A percentile compares a stretch with the other conserved stretches of the same genome.
Conservation (phyloP, 495 filamentous ascomycete species). For the Evernia prunastri region DNA sequence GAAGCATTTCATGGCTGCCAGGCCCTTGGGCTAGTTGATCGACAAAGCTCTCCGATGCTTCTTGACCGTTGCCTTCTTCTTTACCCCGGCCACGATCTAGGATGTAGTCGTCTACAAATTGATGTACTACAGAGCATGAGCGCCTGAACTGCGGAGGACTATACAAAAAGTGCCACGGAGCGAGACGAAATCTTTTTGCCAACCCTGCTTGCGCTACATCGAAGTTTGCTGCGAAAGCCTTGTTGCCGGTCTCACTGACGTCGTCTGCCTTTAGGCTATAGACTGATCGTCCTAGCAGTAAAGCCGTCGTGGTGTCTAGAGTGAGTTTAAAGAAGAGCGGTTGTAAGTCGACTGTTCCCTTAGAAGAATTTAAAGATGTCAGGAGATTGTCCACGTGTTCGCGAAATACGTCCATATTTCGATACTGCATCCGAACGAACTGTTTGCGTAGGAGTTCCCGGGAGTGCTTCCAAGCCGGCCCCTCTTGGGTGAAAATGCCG, state of each 20-base stretch:
- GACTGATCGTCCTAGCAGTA: constrained; percentile 35
- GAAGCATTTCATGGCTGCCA: constrained; percentile 33
- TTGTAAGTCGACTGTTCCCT: constrained; percentile 38
- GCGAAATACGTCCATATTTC: constrained; percentile 40
- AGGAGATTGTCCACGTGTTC: constrained; percentile 42
- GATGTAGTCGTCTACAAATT: constrained; percentile 37
- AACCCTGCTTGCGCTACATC: constrained; percentile 34
- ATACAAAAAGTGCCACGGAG: constrained; percentile 36
- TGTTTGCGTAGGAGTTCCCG: constrained; percentile 43
- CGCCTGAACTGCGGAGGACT: constrained; percentile 29
- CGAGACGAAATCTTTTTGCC: constrained; percentile 36
- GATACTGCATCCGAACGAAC: constrained; percentile 36
- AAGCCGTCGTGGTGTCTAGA: constrained; percentile 25
- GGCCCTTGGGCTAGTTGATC: constrained; percentile 31
- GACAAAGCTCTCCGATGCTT: constrained; percentile 24
- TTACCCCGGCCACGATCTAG: constrained; percentile 18
- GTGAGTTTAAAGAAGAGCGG: constrained; percentile 45
- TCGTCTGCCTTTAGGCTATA: constrained; percentile 31
- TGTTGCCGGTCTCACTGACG: constrained; percentile 20
- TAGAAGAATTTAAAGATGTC: constrained; percentile 29
- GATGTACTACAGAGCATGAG: constrained; percentile 37
- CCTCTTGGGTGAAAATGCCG: constrained; percentile 40
- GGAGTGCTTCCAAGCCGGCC: constrained; percentile 45
- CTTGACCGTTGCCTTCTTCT: constrained; percentile 4
- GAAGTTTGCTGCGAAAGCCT: constrained; percentile 36